Base-by-base conservation (phyloP, 208 protist genomes). In the Crithidia expoeki region DNA sequence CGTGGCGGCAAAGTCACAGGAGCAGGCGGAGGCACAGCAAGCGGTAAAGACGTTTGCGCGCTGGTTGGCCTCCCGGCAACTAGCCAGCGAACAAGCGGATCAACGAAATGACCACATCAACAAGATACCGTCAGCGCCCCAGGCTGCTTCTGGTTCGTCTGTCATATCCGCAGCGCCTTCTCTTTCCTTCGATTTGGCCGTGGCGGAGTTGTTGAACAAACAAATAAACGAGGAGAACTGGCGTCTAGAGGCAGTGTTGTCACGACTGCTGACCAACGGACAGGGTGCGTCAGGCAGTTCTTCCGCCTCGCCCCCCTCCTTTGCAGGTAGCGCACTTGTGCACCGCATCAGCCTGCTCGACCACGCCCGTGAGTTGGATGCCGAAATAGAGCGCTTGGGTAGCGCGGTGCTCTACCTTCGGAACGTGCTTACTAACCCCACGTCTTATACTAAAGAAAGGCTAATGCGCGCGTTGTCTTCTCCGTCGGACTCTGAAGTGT, bases 401-500 rank as follows among this genome's bases (percentile, higher is more conserved):
- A 42, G 62, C 2, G 79, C 80, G 21, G 80, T 85, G 47, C 65
- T 89, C 21, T 73, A 57, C 21, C 68, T 89, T 50, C 68, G 83
- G 46, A 58, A 60, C 2, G 38, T 82, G 36, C 50, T 85, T n/a
- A 40, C 72, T 11, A 65, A 62, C 11, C 49, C 69, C 28, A 3
- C 32, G 27, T 67, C 60, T 44, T 4, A 7, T 52, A 33, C 51
- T 50, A 10, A 17, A 21, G 38, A 65, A 4, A 40, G 36, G 21
- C 40, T 63, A 16, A 7, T 36, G 46, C 27, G 40, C 25, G 6
- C 30, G 10, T 4, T 19, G 28, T 16, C 58, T 23, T 12, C 40
- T 34, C 25, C 42, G 2, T 3, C 17, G 4, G 11, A 11, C 27
- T 27, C 58, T 3, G 56, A 14, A n/a, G 14, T 14, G 7, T n/a